Percentiles rank a stretch among this genome's conserved stretches.
Evolutionary conservation across 306 rosid genomes (phyloP).

Genomic region (Quercus dentata): DNA sequence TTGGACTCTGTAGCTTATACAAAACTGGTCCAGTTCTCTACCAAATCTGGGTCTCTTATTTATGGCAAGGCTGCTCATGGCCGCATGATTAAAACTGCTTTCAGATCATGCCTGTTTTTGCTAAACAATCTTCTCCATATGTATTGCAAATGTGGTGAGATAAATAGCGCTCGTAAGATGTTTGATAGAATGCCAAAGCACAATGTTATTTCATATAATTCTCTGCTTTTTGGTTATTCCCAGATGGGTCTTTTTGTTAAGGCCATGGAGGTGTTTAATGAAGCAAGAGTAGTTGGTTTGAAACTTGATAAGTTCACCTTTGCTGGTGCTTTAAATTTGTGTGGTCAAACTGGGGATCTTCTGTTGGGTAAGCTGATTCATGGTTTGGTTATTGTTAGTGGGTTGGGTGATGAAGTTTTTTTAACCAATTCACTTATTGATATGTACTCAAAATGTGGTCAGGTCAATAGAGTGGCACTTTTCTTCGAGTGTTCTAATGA

Average conservation of each 20-base stretch:
- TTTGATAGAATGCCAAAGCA: conserved; percentile 37
- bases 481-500: conserved; percentile 39
- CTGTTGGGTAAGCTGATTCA: conserved; percentile 39
- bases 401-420: conserved; percentile 22
- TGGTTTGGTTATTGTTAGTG: conserved; percentile 34
- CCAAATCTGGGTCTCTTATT: conserved; percentile 18
- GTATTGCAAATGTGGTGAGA: conserved; percentile 28
- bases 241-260: conserved; percentile 15
- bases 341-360: conserved; percentile 27
- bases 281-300: conserved; percentile 30
- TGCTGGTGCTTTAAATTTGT: conserved; percentile 32
- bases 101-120: conserved; percentile 31
- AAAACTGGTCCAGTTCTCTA: conserved; percentile 25
- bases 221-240: conserved; percentile 38
- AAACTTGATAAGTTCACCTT: conserved; percentile 45
- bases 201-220: conserved; percentile 32
- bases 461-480: conserved; percentile 32
- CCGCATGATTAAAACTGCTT: conserved; percentile 29
- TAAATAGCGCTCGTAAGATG: conserved; percentile 16
- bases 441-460: conserved; percentile 51
- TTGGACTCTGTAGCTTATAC: conserved; percentile 29
- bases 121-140: conserved; percentile 39
- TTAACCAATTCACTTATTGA: conserved; percentile 45
- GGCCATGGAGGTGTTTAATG: conserved; percentile 25
- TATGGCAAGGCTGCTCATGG: conserved; percentile 39